Evolutionary conservation across 306 rosid species (phyloP).

Genomic region (Datisca glomerata): DNA sequence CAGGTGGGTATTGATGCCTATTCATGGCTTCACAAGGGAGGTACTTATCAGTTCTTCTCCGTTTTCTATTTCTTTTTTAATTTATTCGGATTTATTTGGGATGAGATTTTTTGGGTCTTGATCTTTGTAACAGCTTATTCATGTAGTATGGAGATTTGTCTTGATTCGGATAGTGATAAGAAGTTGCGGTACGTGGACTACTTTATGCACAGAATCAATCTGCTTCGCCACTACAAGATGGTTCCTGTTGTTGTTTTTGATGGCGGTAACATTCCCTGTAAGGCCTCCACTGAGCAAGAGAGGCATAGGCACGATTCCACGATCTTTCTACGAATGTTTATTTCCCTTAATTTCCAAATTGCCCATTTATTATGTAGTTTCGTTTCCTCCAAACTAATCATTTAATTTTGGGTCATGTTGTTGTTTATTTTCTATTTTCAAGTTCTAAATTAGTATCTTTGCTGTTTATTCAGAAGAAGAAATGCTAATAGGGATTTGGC

Average conservation of each 20-base stretch:
- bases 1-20: constrained; percentile 98
- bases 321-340: too few relatives aligned
- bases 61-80: background rate
- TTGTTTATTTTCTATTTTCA: background rate
- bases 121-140: constrained; percentile 55
- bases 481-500: constrained; percentile 51
- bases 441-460: background rate
- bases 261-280: constrained; percentile 39
- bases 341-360: too few relatives aligned
- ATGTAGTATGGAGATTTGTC: constrained; percentile 88
- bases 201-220: constrained; percentile 53
- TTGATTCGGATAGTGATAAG: constrained; percentile 46
- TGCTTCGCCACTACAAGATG: constrained; percentile 36
- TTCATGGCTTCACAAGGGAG: constrained; percentile 98
- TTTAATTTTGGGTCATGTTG: too few relatives aligned
- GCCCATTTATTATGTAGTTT: too few relatives aligned
- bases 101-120: background rate
- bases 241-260: constrained; percentile 48
- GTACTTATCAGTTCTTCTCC: constrained; percentile 16
- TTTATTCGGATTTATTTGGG: background rate
- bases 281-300: constrained; percentile 31
- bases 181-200: constrained; percentile 64
- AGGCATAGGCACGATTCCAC: constrained; percentile 26
- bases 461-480: constrained; percentile 35
- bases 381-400: too few relatives aligned